phyloP scores from a whole-genome alignment of 1,139 yeast genomes.

The Yamadazyma triangularis region DNA sequence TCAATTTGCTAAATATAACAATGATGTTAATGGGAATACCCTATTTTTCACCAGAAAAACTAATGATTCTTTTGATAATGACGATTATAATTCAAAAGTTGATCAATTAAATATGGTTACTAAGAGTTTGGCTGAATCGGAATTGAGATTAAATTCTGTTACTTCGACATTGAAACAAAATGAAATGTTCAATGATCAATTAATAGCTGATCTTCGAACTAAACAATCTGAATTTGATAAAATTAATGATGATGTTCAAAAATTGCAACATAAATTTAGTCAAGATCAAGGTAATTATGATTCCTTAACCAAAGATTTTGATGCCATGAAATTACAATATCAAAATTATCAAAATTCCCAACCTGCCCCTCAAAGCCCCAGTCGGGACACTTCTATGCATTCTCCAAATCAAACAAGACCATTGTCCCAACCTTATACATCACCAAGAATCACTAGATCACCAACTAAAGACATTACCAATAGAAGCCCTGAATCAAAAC shows the following conservation, averaged over 20 bases:
- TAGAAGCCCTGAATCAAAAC: background rate
- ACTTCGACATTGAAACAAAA: constrained; percentile 20
- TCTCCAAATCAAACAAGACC: background rate
- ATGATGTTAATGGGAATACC: constrained; percentile 17
- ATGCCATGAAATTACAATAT: constrained; percentile 21
- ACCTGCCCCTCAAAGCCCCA: background rate
- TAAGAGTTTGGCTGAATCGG: constrained; percentile 18
- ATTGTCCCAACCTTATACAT: background rate
- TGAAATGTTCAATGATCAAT: constrained; percentile 16
- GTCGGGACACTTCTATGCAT: background rate
- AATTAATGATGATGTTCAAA: constrained; percentile 12
- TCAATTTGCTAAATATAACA: constrained; percentile 55
- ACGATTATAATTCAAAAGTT: constrained; percentile 10
- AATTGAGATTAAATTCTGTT: constrained; percentile 16
- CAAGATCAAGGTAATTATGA: constrained; percentile 8
- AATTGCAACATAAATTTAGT: constrained; percentile 12
- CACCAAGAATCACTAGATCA: background rate
- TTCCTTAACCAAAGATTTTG: constrained; percentile 21
- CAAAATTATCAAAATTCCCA: constrained; percentile 4
- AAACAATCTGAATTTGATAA: constrained; percentile 12
- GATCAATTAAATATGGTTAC: constrained; percentile 15
- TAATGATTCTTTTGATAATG: constrained; percentile 6
- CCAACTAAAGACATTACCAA: background rate
- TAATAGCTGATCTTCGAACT: constrained; percentile 16
- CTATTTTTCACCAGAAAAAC: constrained; percentile 30